Base-by-base conservation (phyloP, 2,329 filamentous ascomycete species). In the Myriosclerotinia duriaeana region DNA sequence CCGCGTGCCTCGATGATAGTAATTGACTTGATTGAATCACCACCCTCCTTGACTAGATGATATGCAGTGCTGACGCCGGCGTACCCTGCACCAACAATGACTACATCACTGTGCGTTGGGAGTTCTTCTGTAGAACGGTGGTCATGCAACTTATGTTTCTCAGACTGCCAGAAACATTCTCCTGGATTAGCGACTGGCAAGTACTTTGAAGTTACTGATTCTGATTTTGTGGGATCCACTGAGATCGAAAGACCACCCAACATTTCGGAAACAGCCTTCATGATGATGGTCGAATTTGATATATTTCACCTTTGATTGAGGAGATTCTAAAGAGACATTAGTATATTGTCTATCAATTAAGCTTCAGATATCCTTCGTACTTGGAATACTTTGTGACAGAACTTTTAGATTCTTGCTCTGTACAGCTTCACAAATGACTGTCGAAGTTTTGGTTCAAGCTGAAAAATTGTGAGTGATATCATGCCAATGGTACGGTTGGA, bases 1-100 rank as follows among this genome's bases (percentile, higher is more conserved):
- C 92, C 89, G 71, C 90, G 82, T n/a, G 90, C 90, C 78, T 93
- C 90, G 5, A 93, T 81, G 78, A 93, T 82, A 3, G 92, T 80
- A 17, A 92, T 83, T 20, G 77, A 80, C 8, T 63, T 63, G 5
- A 42, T 15, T 81, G 78, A 42, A 80, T 70, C 0, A 79, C 77
- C 81, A 84, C 84, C 46, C 14, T 58, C 65, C 11, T 74, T 76
- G 22, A 78, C 67, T 2, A 80, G 55, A 66, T 72, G 67, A 48
- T 71, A 72, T 15, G 71, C 71, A 5, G 68, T 69, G 17, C 65
- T 61, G 12, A 68, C 69, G 5, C 71, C 71, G 11, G 70, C 56
- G 26, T 65, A 68, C 7, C 71, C 71, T 22, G 68, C 66, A 52
- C 71, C 70, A 44, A 72, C 70, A 34, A 72, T 71, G 30, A 71